phyloP scores from a whole-genome alignment of 768 basidiomycete genomes.

The Termitomyces sp. region DNA sequence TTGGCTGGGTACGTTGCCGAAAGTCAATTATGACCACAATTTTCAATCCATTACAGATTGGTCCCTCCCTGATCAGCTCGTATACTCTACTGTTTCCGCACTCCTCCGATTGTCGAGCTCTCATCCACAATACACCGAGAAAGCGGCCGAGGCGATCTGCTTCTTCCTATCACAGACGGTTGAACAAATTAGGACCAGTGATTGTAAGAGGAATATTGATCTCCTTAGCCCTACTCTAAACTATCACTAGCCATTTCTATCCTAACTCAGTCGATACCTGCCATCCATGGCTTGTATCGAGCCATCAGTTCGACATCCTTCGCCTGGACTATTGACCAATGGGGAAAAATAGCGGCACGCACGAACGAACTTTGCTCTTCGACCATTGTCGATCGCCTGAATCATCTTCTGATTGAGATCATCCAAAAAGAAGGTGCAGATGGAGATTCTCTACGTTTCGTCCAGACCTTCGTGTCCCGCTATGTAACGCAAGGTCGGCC shows the following conservation, averaged over 20 bases:
- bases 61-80: conserved; percentile 84
- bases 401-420: conserved; percentile 66
- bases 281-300: conserved; percentile 84
- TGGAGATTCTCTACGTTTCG: conserved; percentile 49
- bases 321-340: conserved; percentile 68
- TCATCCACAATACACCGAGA: conserved; percentile 47
- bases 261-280: conserved; percentile 74
- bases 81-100: conserved; percentile 75
- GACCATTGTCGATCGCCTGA: conserved; percentile 69
- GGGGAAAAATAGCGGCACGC: conserved; percentile 52
- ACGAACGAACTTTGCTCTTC: conserved; percentile 63
- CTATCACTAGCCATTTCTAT: conserved; percentile 57
- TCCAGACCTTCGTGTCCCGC: conserved; percentile 69
- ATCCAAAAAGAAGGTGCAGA: conserved; percentile 53
- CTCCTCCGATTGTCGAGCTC: conserved; percentile 63
- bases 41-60: conserved; percentile 53
- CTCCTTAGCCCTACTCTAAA: conserved; percentile 1
- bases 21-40: background rate
- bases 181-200: conserved; percentile 48
- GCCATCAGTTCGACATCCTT: conserved; percentile 80
- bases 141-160: conserved; percentile 58
- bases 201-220: conserved; percentile 40
- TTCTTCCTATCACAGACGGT: conserved; percentile 59
- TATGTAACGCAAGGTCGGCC: conserved; percentile 78
- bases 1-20: conserved; percentile 63